Evolutionary conservation across 2,329 filamentous ascomycete genomes (phyloP), one percentile per base, ranked within the genome.

Genomic region (Cladosporium colombiae): DNA sequence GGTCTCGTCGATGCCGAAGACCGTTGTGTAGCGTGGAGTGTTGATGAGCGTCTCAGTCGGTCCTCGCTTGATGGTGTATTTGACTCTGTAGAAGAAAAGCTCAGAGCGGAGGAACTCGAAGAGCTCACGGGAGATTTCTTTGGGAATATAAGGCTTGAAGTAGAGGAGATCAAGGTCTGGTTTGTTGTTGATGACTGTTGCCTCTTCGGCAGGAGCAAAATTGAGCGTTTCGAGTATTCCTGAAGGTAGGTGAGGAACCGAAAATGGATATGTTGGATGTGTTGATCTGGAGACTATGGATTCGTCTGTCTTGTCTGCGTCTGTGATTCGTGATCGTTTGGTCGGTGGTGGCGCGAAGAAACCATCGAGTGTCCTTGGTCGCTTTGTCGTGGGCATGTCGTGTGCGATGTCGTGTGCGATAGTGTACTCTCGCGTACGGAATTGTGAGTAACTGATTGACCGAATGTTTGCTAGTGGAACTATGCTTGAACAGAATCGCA

Each of bases 101-200:
- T 90, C 84, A n/a, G 81, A 77, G 1, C 91, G 86, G 1, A 94
- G 82, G 72, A 92, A 92, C 16, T 86, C 79, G 76, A 93, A 94
- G 0, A 92, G 77, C 4, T 85, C 80, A 3, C 82, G 81, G 23
- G 86, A 81, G 13, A 86, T 80, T 14, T 82, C 76, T 2, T 81
- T 78, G 0, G 88, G 84, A 4, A 93, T 83, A 69, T 90, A 93
- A 0, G 91, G 90, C 71, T 91, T 84, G 74, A 89, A 93, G 77
- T 91, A 91, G 10, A 93, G 78, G 0, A 94, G 81, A 74, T 93
- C 89, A 0, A 93, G 82, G 68, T 93, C 85, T 0, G 86, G 84
- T 71, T 90, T 87, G 72, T 92, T 83, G 70, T 87, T 86, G 69
- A 93, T 89, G 2, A 75, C 71, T 55, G 79, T 82, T 1, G 83